Evolutionary conservation across 2,329 filamentous ascomycete species (phyloP).

Genomic region (Gremmenia infestans): DNA sequence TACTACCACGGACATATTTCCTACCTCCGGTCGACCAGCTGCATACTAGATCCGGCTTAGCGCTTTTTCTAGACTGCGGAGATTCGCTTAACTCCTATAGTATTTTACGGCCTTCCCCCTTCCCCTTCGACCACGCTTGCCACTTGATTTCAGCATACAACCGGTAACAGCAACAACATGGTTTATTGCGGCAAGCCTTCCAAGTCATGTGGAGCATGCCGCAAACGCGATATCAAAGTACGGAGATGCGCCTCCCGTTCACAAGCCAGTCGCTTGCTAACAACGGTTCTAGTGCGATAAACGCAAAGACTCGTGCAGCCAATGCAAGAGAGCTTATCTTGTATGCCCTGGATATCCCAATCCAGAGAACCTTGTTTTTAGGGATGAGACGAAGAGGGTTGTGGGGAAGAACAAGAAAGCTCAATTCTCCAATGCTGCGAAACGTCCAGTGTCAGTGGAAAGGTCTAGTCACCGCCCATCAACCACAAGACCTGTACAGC

Average conservation of each 20-base stretch:
- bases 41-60: too few species aligned
- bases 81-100: too few species aligned
- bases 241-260: background rate
- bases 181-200: background rate
- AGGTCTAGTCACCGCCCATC: too few species aligned
- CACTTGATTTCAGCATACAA: too few species aligned
- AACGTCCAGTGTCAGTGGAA: too few species aligned
- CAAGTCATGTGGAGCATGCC: background rate
- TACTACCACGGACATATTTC: too few species aligned
- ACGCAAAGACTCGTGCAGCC: background rate
- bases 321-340: conserved; percentile 1
- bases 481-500: too few species aligned
- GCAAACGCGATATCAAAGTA: background rate
- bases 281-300: background rate
- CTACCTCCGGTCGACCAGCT: too few species aligned
- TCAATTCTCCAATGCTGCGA: too few species aligned
- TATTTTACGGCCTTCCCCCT: too few species aligned
- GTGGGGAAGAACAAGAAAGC: background rate
- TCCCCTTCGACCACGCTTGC: too few species aligned
- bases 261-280: background rate
- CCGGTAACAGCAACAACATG: background rate
- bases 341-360: conserved; percentile 1
- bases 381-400: background rate
- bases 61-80: too few species aligned
- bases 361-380: background rate